Evolutionary conservation across 2,329 filamentous ascomycete genomes (phyloP).

Genomic region (Penicillium crustosum): DNA sequence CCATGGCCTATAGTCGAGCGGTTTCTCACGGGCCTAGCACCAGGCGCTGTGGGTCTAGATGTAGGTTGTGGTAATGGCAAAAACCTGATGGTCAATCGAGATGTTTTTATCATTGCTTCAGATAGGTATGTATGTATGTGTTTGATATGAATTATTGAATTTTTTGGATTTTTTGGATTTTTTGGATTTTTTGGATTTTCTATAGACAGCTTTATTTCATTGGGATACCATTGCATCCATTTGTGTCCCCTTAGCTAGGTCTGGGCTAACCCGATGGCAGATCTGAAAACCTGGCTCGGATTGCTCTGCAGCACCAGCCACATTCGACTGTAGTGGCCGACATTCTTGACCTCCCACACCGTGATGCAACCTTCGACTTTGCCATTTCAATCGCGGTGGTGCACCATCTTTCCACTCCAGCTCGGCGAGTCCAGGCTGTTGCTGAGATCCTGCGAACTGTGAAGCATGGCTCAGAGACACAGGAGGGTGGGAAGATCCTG

Average conservation of each 20-base stretch:
- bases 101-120: constrained; percentile 77
- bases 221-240: constrained; percentile 7
- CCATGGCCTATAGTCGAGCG: constrained; percentile 89
- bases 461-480: constrained; percentile 25
- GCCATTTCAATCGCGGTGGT: constrained; percentile 91
- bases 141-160: constrained; percentile 1
- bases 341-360: constrained; percentile 79
- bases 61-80: constrained; percentile 97
- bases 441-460: constrained; percentile 68
- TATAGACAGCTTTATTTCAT: constrained; percentile 29
- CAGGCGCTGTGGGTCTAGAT: constrained; percentile 80
- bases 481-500: constrained; percentile 63
- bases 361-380: constrained; percentile 68
- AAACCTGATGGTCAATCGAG: constrained; percentile 76
- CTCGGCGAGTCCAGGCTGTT: constrained; percentile 71
- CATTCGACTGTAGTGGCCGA: constrained; percentile 78
- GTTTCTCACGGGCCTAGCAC: constrained; percentile 66
- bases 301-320: constrained; percentile 58
- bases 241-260: constrained; percentile 18
- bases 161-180: constrained; percentile 27
- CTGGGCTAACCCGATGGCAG: constrained; percentile 36
- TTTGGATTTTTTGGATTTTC: constrained; percentile 28
- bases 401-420: constrained; percentile 82
- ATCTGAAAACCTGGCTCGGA: constrained; percentile 58
- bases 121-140: constrained; percentile 75